Percentiles rank a stretch among this genome's conserved stretches.
These are phyloP conservation scores for Auriscalpium vulgare DNA, from an alignment of 768 basidiomycete species.

Conservation along the genomic window DNA sequence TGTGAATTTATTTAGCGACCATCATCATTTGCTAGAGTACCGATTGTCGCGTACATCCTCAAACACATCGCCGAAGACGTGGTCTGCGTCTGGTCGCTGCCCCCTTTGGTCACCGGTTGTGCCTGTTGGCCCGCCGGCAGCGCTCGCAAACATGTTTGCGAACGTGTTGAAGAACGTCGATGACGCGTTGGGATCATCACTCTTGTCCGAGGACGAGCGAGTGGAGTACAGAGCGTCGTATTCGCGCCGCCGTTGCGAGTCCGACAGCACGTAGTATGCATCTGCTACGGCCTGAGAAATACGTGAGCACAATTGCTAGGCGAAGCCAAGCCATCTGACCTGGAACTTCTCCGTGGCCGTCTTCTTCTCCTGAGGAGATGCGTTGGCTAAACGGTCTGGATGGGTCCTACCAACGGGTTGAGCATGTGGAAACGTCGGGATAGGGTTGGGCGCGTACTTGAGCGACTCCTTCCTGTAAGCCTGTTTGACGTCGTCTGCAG, in stretches of 20 bases:
- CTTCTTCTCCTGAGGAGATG: slow-evolving; percentile 60
- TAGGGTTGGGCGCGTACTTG: slow-evolving; percentile 33
- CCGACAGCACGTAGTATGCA: slow-evolving; percentile 89
- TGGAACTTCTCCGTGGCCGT: slow-evolving; percentile 81
- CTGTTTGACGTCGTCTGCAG: slow-evolving; percentile 62
- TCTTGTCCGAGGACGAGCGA: slow-evolving; percentile 40
- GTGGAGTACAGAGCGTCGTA: slow-evolving; percentile 64
- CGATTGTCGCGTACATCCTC: slow-evolving; percentile 57
- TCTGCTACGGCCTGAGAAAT: slow-evolving; percentile 73
- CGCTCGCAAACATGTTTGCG: slow-evolving; percentile 52
- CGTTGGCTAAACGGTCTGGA: slow-evolving; percentile 75
- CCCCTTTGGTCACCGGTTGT: slow-evolving; percentile 24
- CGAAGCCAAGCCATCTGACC: slow-evolving; percentile 28
- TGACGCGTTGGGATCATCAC: slow-evolving; percentile 59
- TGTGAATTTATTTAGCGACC: slow-evolving; percentile 20
- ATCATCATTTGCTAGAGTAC: not conserved
- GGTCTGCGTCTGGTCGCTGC: slow-evolving; percentile 64
- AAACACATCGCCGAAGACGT: slow-evolving; percentile 84
- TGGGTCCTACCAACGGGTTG: slow-evolving; percentile 54
- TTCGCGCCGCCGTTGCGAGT: slow-evolving; percentile 60
- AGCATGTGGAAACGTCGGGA: not conserved
- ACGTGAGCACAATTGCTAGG: not conserved
- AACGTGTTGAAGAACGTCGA: slow-evolving; percentile 73
- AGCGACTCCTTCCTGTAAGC: slow-evolving; percentile 79
- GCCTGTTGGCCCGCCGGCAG: slow-evolving; percentile 19